Base-by-base conservation (phyloP, 805 yeast genomes). In the Blastobotrys attinorum region DNA sequence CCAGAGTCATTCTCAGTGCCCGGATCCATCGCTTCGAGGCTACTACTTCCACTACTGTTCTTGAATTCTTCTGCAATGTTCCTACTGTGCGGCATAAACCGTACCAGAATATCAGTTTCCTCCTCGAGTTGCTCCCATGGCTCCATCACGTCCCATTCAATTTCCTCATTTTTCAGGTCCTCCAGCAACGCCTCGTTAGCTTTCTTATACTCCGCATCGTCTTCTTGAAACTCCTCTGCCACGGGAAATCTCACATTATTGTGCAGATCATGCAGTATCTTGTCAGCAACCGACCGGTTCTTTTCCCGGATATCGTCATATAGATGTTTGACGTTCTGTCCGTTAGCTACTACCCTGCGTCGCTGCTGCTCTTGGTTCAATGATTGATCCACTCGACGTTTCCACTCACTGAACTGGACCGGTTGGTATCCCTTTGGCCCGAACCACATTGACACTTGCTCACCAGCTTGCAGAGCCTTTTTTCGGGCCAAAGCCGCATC, bases 391-490 rank as follows among this genome's bases (percentile, higher is more conserved):
- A 56, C 39, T 16, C 62, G 46, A 25, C 37, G 31, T 20, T 49
- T 53, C 64, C 64, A 60, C 29, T 59, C 61, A 6, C 43, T 39
- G 46, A 51, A 50, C 4, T 52, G 46, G 62, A 79, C 73, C 3
- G 87, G 83, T 35, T 62, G 66, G 57, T 70, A 73, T 32, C 72
- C 71, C 48, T 67, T 60, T 3, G 86, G 85, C 0, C 89, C 89
- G 58, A 73, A 78, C 88, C 88, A 82, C 61, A 69, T 65, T 37
- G 72, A 71, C 2, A 75, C 72, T 27, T 62, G 63, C 44, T 67
- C 66, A 4, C 83, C 79, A 37, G 66, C 66, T 37, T 66, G 63
- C 22, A 63, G 63, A 1, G 81, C 82, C 45, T 69, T 58, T 16
- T 62, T 63, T 31, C 86, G 71, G 27, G 77, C 81, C 15, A 57